These are phyloP conservation scores for Curvularia verruculosa DNA, from an alignment of 2,329 filamentous ascomycete genomes.

Conservation along the genomic window DNA sequence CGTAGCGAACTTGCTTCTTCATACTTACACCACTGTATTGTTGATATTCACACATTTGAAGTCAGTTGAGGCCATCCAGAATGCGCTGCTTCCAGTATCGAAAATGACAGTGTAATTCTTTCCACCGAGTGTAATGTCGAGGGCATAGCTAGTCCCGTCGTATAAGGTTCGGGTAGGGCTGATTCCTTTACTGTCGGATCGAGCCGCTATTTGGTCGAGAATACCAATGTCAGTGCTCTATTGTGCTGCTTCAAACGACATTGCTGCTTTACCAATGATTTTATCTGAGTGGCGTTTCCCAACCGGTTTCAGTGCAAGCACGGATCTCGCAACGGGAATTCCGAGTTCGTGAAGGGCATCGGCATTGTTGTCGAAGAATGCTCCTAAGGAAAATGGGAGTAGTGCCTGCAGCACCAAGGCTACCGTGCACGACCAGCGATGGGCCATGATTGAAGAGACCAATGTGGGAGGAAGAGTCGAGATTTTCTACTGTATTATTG, in stretches of 20 bases:
- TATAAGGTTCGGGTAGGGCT: not conserved
- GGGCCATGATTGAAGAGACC: not conserved
- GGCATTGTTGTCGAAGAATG: not conserved
- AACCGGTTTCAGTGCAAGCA: not conserved
- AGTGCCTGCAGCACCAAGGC: not conserved
- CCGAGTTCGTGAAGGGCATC: slow-evolving; percentile 2
- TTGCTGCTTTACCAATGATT: not conserved
- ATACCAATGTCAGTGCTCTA: not conserved
- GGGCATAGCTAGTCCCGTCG: not conserved
- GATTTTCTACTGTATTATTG: not conserved
- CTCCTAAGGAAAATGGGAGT: not conserved
- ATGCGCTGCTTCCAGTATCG: not conserved
- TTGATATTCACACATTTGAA: not conserved
- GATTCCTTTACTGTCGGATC: not conserved
- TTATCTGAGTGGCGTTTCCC: not conserved
- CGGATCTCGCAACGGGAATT: not conserved
- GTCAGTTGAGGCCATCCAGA: not conserved
- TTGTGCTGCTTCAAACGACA: not conserved
- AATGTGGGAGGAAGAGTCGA: not conserved
- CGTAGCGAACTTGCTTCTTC: not conserved
- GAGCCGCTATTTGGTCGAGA: not conserved
- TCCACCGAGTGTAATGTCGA: not conserved
- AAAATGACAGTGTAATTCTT: not conserved
- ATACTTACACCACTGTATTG: not conserved
- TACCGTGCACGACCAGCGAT: not conserved